These are phyloP conservation scores for Monascus purpureus DNA, from an alignment of 495 filamentous ascomycete species.

Conservation along the genomic window DNA sequence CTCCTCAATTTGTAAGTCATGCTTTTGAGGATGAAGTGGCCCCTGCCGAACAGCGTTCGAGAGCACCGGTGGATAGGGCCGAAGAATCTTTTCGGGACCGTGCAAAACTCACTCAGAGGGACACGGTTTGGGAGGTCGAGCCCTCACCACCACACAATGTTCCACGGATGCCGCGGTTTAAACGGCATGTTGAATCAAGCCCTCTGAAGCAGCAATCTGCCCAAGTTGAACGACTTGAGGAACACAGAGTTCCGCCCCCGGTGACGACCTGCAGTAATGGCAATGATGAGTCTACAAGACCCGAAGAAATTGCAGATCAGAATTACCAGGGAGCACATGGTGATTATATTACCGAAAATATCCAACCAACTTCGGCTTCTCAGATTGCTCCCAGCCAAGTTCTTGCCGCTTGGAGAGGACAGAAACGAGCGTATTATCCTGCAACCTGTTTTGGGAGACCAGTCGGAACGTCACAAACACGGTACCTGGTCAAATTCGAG, in stretches of 20 bases:
- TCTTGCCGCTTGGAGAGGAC: slow-evolving; percentile 36
- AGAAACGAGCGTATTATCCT: slow-evolving; percentile 34
- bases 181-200: slow-evolving; percentile 4
- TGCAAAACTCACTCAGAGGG: slow-evolving; percentile 12
- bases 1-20: slow-evolving; percentile 3
- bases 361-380: neutral
- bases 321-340: neutral
- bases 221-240: neutral
- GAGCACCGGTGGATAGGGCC: slow-evolving; percentile 4
- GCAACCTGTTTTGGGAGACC: slow-evolving; percentile 34
- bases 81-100: slow-evolving; percentile 7
- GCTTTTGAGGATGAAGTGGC: slow-evolving; percentile 3
- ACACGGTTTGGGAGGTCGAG: slow-evolving; percentile 26
- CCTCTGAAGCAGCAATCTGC: slow-evolving; percentile 4
- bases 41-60: slow-evolving; percentile 5
- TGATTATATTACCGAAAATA: neutral
- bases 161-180: slow-evolving; percentile 13
- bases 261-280: no score
- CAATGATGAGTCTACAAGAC: no score
- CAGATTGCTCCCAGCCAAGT: slow-evolving; percentile 32
- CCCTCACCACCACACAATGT: slow-evolving; percentile 17
- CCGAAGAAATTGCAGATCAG: neutral
- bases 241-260: neutral
- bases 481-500: slow-evolving; percentile 34
- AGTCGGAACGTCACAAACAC: slow-evolving; percentile 20